Evolutionary conservation across 73 alveolate species (phyloP).

Genomic region (Loxodes magnus): DNA sequence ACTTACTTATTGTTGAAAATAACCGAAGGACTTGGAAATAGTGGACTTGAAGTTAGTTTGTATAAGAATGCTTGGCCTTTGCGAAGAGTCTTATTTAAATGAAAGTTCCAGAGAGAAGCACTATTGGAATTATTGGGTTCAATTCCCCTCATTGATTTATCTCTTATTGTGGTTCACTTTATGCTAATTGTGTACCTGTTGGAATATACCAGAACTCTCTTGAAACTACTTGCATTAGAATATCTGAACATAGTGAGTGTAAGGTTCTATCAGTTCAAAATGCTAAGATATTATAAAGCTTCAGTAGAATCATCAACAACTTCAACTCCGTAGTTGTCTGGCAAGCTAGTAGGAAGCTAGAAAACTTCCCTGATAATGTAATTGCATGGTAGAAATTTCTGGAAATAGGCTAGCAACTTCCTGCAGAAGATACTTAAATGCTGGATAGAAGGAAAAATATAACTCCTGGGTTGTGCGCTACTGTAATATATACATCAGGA

Average conservation of each 20-base stretch:
- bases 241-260: slow-evolving; percentile 32
- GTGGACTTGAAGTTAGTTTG: no score
- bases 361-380: not conserved
- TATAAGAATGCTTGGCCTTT: no score
- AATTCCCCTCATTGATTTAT: slow-evolving; percentile 41
- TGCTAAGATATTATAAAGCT: slow-evolving; percentile 13
- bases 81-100: slow-evolving; percentile 9
- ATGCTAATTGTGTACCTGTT: slow-evolving; percentile 22
- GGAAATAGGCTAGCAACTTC: slow-evolving; percentile 7
- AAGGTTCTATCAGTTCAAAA: slow-evolving; percentile 30
- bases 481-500: slow-evolving; percentile 76
- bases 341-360: not conserved
- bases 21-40: no score
- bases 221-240: slow-evolving; percentile 22
- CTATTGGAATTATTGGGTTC: slow-evolving; percentile 33
- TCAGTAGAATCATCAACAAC: no score
- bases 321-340: no score
- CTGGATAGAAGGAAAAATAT: slow-evolving; percentile 4
- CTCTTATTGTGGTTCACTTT: slow-evolving; percentile 29
- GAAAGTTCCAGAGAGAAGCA: slow-evolving; percentile 21
- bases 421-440: not conserved
- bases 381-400: slow-evolving; percentile 20
- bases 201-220: slow-evolving; percentile 35
- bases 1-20: no score
- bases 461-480: slow-evolving; percentile 58